Percentiles rank a stretch among this genome's conserved stretches.
phyloP scores from a whole-genome alignment of 2,329 filamentous ascomycete species.

The Penicillium sp. region DNA sequence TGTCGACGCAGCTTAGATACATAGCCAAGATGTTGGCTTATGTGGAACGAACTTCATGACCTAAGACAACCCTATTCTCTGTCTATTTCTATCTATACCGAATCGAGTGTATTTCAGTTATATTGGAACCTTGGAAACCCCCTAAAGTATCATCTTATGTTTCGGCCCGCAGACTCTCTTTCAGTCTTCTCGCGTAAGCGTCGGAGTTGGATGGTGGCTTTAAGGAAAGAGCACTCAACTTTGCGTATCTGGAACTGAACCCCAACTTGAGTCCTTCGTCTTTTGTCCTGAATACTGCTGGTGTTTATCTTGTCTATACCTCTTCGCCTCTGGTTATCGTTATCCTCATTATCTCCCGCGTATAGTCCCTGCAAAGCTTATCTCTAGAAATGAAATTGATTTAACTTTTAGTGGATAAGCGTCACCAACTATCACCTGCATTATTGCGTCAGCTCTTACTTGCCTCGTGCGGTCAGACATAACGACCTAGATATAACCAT shows the following conservation, averaged over 20 bases:
- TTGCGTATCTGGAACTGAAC: neutral
- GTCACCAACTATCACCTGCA: neutral
- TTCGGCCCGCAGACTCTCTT: neutral
- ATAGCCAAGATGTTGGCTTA: conserved; percentile 23
- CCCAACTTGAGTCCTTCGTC: neutral
- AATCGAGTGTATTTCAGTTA: conserved; percentile 6
- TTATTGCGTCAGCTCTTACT: neutral
- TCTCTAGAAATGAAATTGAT: neutral
- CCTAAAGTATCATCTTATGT: neutral
- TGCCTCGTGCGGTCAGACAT: neutral
- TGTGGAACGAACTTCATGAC: conserved; percentile 33
- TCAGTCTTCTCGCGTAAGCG: conserved; percentile 14
- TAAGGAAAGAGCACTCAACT: conserved; percentile 3
- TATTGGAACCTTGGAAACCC: conserved; percentile 4
- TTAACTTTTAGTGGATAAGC: neutral
- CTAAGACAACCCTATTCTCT: conserved; percentile 7
- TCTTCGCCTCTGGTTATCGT: neutral
- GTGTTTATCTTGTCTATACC: neutral
- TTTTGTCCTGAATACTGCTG: neutral
- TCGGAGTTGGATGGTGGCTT: conserved; percentile 14
- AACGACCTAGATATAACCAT: neutral
- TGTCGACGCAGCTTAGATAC: conserved; percentile 38
- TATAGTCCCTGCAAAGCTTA: neutral
- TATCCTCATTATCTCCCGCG: neutral
- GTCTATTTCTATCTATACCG: conserved; percentile 10